Conservation (phyloP, 805 yeast genomes). For the Maudiozyma turicensis region DNA sequence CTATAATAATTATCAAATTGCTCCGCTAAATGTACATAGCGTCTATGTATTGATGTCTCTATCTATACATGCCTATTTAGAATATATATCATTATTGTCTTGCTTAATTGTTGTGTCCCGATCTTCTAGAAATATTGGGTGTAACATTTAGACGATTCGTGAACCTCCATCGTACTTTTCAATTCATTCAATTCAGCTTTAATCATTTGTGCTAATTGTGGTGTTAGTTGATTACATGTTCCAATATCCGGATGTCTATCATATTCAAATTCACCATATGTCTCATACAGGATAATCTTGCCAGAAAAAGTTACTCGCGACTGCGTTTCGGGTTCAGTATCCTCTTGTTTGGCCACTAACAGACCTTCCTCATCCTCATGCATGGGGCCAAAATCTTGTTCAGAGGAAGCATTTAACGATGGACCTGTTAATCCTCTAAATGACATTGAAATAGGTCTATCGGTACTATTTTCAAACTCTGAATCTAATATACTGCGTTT, state of each 20-base stretch:
- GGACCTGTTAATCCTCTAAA: conserved; percentile 58
- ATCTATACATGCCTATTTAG: neutral
- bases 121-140: conserved; percentile 65
- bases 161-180: conserved; percentile 76
- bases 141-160: conserved; percentile 64
- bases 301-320: conserved; percentile 49
- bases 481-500: conserved; percentile 1
- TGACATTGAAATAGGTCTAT: conserved; percentile 38
- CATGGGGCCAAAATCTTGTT: too few relatives aligned
- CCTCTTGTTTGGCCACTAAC: neutral
- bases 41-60: neutral
- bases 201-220: conserved; percentile 74
- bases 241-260: conserved; percentile 90
- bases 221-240: conserved; percentile 86
- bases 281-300: conserved; percentile 73
- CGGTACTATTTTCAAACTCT: neutral
- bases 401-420: conserved; percentile 33
- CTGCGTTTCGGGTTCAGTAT: neutral
- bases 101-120: neutral
- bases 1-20: too few relatives aligned
- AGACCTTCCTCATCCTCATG: neutral
- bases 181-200: conserved; percentile 74
- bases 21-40: neutral
- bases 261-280: conserved; percentile 73
- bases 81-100: neutral